Percentiles rank a stretch among this genome's conserved stretches.
Evolutionary conservation across 371 early-diverging fungal species (phyloP).

Genomic region (Homolaphlyctis polyrhiza): DNA sequence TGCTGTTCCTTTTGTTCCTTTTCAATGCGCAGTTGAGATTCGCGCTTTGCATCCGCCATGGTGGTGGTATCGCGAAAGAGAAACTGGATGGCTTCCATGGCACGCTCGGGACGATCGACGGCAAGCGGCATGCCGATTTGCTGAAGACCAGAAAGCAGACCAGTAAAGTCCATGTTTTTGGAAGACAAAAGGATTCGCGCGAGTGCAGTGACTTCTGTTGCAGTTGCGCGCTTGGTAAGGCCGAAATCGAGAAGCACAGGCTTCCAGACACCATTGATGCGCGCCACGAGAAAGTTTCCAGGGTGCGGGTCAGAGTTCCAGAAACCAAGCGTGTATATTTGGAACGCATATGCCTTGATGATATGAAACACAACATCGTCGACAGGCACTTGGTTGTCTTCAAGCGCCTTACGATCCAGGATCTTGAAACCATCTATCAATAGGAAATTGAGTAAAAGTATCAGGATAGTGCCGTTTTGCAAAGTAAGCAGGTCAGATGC

Average conservation of each 20-base stretch:
- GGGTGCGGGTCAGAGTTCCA: background rate
- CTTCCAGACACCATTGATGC: background rate
- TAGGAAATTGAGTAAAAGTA: background rate
- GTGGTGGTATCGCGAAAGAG: conserved; percentile 14
- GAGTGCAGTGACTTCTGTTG: conserved; percentile 15
- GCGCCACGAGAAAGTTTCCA: conserved; percentile 23
- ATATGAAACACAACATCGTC: conserved; percentile 14
- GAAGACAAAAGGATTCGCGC: conserved; percentile 20
- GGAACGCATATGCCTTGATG: conserved; percentile 24
- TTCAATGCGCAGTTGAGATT: background rate
- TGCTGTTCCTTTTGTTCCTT: conserved; percentile 3
- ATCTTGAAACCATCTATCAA: conserved; percentile 16
- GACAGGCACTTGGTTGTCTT: conserved; percentile 6
- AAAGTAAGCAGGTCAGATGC: no score
- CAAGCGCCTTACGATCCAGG: conserved; percentile 6
- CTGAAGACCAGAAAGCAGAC: conserved; percentile 15
- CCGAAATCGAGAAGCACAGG: conserved; percentile 28
- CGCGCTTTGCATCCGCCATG: conserved; percentile 8
- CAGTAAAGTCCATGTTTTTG: conserved; percentile 18
- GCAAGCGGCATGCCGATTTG: conserved; percentile 14
- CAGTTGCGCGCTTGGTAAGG: conserved; percentile 20
- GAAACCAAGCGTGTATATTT: conserved; percentile 17
- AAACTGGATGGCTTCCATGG: conserved; percentile 26
- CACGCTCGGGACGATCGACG: conserved; percentile 13
- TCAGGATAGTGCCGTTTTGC: no score